Conservation (phyloP, 1,284 basidiomycete species). For the Trametes hirsuta region DNA sequence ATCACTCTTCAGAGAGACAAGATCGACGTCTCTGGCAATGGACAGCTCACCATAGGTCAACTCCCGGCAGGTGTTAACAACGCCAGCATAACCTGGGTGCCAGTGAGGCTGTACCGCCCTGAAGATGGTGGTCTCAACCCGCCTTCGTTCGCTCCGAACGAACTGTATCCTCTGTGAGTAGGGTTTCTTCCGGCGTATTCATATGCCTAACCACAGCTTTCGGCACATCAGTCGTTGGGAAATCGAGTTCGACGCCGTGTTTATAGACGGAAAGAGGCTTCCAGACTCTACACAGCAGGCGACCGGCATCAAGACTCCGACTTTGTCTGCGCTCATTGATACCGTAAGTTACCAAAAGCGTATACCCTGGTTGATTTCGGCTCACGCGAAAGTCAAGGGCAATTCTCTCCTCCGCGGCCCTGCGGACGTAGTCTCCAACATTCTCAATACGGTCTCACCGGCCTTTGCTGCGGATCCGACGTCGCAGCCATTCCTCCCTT, state of each 20-base stretch:
- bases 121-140: slow-evolving; percentile 42
- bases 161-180: slow-evolving; percentile 39
- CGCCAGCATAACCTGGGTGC: slow-evolving; percentile 45
- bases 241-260: slow-evolving; percentile 56
- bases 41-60: slow-evolving; percentile 43
- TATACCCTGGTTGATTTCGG: not conserved
- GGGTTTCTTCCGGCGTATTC: not conserved
- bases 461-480: slow-evolving; percentile 33
- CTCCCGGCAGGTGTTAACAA: slow-evolving; percentile 42
- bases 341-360: slow-evolving; percentile 41
- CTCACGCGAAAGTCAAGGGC: slow-evolving; percentile 30
- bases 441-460: slow-evolving; percentile 43
- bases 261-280: slow-evolving; percentile 53
- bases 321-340: slow-evolving; percentile 54
- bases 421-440: slow-evolving; percentile 40
- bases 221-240: slow-evolving; percentile 53
- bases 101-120: slow-evolving; percentile 42
- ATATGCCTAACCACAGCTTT: not conserved
- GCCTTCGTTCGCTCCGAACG: slow-evolving; percentile 39
- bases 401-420: slow-evolving; percentile 45
- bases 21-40: slow-evolving; percentile 40
- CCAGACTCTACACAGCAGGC: slow-evolving; percentile 44
- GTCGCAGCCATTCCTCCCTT: slow-evolving; percentile 39
- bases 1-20: slow-evolving; percentile 45
- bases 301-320: slow-evolving; percentile 33